These are phyloP conservation scores for Lachnellula arida DNA, from an alignment of 2,329 filamentous ascomycete species.

Conservation along the genomic window DNA sequence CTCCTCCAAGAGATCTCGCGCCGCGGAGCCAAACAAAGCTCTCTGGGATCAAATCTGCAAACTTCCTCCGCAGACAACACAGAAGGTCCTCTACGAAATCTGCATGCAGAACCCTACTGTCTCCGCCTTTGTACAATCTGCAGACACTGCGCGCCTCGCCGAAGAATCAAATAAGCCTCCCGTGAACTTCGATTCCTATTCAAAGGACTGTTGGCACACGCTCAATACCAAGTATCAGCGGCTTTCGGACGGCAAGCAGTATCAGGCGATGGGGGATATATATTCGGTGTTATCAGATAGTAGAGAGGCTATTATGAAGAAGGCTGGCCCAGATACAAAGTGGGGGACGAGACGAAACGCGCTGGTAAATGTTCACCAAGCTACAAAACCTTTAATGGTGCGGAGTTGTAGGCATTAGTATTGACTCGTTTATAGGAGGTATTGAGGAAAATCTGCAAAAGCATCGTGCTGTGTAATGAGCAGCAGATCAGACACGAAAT, in stretches of 20 bases:
- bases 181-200: conserved; percentile 8
- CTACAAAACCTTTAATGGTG: not conserved
- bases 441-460: conserved; percentile 17
- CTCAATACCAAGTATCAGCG: conserved; percentile 11
- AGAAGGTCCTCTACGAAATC: conserved; percentile 8
- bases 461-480: conserved; percentile 12
- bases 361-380: not conserved
- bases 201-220: conserved; percentile 12
- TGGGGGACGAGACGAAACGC: conserved; percentile 14
- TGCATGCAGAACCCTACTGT: conserved; percentile 3
- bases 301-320: not conserved
- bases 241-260: conserved; percentile 6
- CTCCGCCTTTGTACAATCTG: not conserved
- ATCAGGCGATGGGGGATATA: conserved; percentile 2
- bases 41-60: conserved; percentile 7
- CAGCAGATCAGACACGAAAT: conserved; percentile 3
- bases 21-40: conserved; percentile 5
- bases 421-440: not conserved
- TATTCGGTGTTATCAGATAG: not conserved
- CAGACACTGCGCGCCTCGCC: conserved; percentile 1
- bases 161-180: conserved; percentile 2
- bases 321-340: conserved; percentile 7
- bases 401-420: no score
- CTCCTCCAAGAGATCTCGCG: conserved; percentile 8
- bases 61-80: not conserved